A percentile compares a stretch with the other conserved stretches of the same genome.
phyloP scores from a whole-genome alignment of 352 stramenopile species.

The Pythium phragmiticola region DNA sequence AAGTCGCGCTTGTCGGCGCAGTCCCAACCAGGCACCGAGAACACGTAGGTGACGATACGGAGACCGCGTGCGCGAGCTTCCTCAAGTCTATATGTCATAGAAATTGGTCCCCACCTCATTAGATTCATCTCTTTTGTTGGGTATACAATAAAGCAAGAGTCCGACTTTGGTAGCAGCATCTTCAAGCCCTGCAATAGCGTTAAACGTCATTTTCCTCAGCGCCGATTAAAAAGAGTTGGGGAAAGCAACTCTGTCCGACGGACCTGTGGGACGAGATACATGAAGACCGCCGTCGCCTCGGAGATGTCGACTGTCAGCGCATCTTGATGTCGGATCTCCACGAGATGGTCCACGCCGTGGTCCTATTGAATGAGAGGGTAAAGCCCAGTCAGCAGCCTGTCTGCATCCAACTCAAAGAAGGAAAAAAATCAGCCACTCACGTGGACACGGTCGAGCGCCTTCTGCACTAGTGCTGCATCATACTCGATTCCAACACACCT shows the following conservation, averaged over 20 bases:
- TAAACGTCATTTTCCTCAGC: not conserved
- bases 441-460: slow-evolving; percentile 41
- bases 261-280: slow-evolving; percentile 82
- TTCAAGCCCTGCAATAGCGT: slow-evolving; percentile 52
- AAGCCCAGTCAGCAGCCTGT: not conserved
- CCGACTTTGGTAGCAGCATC: slow-evolving; percentile 67
- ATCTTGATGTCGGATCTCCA: slow-evolving; percentile 64
- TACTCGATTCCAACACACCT: slow-evolving; percentile 82
- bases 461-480: slow-evolving; percentile 52
- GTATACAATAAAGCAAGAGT: slow-evolving; percentile 6
- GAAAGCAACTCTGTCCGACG: not conserved
- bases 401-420: not conserved
- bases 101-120: not conserved
- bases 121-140: not conserved
- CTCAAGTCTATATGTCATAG: slow-evolving; percentile 46
- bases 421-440: slow-evolving; percentile 23
- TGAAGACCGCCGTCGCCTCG: slow-evolving; percentile 63
- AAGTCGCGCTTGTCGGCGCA: slow-evolving; percentile 53
- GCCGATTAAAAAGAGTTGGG: not conserved
- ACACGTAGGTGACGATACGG: slow-evolving; percentile 83
- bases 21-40: slow-evolving; percentile 75
- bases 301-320: slow-evolving; percentile 62
- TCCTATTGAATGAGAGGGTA: slow-evolving; percentile 30
- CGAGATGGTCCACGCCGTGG: slow-evolving; percentile 35
- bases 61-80: slow-evolving; percentile 55